Base-by-base conservation (phyloP, 495 filamentous ascomycete species). In the Hypoxylon crocopeplum region DNA sequence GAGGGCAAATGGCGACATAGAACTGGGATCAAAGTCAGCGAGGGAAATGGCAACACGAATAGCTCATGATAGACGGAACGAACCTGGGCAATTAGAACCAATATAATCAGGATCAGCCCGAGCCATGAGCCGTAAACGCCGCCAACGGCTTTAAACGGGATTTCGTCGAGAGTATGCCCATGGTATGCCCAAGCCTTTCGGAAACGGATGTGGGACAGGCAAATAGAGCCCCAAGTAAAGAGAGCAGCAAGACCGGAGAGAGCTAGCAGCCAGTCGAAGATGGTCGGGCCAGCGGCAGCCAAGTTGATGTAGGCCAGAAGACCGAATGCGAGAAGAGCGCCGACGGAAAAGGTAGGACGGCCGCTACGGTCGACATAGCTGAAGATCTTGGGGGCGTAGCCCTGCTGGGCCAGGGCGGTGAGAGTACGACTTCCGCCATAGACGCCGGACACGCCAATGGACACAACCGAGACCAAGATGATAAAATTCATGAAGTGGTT, bases 401-500 rank as follows among this genome's bases (percentile, higher is more conserved):
- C 79, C 48, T 80, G 74, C 67, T 82, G 73, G 13, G 84, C 84
- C 24, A 89, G 75, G 8, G 86, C 86, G 19, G 86, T 86, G 27
- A 90, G 72, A 0, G 86, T 89, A 42, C 87, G 86, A 11, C 84
- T 85, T n/a, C 84, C 86, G 40, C 82, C 87, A 66, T 82, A 90
- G 11, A 86, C 84, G 55, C 82, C 77, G 1, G 86, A 89, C 48
- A 89, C 87, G 49, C 83, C 84, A 30, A 89, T 85, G 20, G 77
- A 82, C 17, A 92, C 75, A 48, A 90, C 86, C 19, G 86, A 87
- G 19, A 90, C 75, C 20, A 88, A 79, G 67, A 92, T 88, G 63
- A 91, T 79, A 44, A 84, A 81, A 68, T 91, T 92, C 76, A 92
- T 87, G 68, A 92, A 84, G 37, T 83, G 83, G 34, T 88, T 84